Percentiles rank a stretch among this genome's conserved stretches.
phyloP scores from a whole-genome alignment of 2,329 filamentous ascomycete species.

The Diaporthe vexans region DNA sequence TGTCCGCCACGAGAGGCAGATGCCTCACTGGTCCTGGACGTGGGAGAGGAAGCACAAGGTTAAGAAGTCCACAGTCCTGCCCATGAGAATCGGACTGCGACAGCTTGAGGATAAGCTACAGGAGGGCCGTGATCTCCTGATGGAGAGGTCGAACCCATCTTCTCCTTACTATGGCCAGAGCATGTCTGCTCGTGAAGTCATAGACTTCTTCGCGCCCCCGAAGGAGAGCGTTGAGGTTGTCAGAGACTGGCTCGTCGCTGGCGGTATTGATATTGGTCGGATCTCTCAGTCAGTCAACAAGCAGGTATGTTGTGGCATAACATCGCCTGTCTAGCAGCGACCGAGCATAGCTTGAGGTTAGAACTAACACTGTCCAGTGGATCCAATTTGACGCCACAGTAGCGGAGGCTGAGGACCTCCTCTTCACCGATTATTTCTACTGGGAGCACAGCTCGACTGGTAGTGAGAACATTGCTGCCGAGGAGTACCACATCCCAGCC shows the following conservation, averaged over 20 bases:
- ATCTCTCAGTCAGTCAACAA: constrained; percentile 46
- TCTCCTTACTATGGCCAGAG: constrained; percentile 58
- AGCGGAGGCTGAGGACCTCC: constrained; percentile 54
- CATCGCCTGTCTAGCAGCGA: neutral
- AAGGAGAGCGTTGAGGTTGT: constrained; percentile 52
- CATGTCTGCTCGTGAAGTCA: constrained; percentile 53
- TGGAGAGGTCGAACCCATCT: constrained; percentile 50
- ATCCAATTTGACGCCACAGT: constrained; percentile 58
- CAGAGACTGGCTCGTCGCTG: constrained; percentile 53
- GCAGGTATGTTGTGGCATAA: constrained; percentile 37
- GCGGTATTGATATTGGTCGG: constrained; percentile 43
- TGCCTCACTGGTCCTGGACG: constrained; percentile 44
- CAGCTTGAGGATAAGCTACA: constrained; percentile 49
- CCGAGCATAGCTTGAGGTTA: neutral
- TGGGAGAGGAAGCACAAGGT: constrained; percentile 49
- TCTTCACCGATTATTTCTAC: constrained; percentile 57
- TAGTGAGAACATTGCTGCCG: constrained; percentile 54
- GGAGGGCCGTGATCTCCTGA: constrained; percentile 48
- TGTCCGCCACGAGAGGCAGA: constrained; percentile 48
- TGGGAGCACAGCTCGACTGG: constrained; percentile 56
- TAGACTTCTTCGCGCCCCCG: constrained; percentile 55
- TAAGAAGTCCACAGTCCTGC: constrained; percentile 45
- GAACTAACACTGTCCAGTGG: constrained; percentile 50
- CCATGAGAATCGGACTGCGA: constrained; percentile 52
- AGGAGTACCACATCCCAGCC: constrained; percentile 62